phyloP scores from a whole-genome alignment of 139 green algal species.

The Ulvella scutata region DNA sequence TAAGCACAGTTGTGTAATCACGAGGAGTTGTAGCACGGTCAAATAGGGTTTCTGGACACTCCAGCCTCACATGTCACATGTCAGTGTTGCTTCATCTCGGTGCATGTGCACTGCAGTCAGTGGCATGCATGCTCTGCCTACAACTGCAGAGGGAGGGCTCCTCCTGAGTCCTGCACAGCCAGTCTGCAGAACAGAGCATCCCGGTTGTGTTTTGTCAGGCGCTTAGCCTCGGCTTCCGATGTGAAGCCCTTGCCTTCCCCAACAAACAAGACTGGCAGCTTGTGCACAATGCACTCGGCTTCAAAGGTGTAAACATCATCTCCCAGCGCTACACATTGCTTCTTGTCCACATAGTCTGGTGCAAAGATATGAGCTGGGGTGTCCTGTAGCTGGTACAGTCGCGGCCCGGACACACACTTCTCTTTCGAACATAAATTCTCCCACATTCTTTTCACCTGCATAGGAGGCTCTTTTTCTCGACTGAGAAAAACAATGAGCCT shows the following conservation, averaged over 20 bases:
- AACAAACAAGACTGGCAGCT: not conserved
- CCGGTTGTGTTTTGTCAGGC: not conserved
- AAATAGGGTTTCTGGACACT: no score
- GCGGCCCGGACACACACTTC: not conserved
- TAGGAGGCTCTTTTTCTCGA: no score
- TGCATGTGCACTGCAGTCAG: no score
- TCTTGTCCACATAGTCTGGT: not conserved
- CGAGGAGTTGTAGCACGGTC: no score
- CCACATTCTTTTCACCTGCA: not conserved
- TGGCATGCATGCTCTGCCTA: no score
- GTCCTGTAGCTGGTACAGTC: not conserved
- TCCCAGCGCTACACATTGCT: not conserved
- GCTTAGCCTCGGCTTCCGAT: not conserved
- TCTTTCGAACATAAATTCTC: not conserved
- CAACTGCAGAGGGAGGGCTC: not conserved
- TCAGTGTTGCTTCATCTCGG: no score
- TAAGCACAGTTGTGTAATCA: no score
- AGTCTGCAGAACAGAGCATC: not conserved
- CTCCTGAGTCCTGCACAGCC: not conserved
- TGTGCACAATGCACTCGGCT: not conserved
- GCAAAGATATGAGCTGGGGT: not conserved
- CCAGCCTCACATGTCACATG: no score
- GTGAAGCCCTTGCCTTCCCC: not conserved
- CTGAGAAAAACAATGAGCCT: no score
- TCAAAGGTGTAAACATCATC: not conserved